phyloP scores from a whole-genome alignment of 148 eudicot species.

The Cornus kousa region DNA sequence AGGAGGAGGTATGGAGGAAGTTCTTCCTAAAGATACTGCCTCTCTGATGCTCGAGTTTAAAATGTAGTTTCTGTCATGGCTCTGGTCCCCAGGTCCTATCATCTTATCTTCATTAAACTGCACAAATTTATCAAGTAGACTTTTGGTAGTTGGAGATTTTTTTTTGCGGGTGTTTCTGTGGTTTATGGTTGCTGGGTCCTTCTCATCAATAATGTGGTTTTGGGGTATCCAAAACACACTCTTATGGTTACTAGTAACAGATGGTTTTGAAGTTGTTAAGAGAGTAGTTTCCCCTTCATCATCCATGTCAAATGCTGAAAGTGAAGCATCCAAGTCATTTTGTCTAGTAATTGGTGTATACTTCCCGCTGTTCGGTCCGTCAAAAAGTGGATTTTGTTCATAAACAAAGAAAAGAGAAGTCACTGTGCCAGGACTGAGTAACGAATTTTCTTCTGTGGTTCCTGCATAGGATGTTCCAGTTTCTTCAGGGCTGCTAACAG shows the following conservation, averaged over 20 bases:
- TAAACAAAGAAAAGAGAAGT: constrained; percentile 56
- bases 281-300: constrained; percentile 31
- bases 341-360: constrained; percentile 19
- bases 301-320: constrained; percentile 14
- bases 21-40: constrained; percentile 59
- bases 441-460: constrained; percentile 49
- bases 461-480: constrained; percentile 58
- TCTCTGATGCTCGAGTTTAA: constrained; percentile 48
- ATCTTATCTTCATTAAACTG: constrained; percentile 25
- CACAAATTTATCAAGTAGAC: constrained; percentile 24
- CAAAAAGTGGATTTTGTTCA: constrained; percentile 84
- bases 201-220: constrained; percentile 29
- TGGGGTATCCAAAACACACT: constrained; percentile 37
- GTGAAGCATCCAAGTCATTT: constrained; percentile 18
- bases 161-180: constrained; percentile 18
- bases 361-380: constrained; percentile 45
- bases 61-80: constrained; percentile 19
- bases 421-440: constrained; percentile 46
- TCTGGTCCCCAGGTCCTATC: constrained; percentile 15
- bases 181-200: constrained; percentile 19
- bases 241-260: constrained; percentile 19
- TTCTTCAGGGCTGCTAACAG: constrained; percentile 81
- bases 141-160: constrained; percentile 19
- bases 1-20: constrained; percentile 80
- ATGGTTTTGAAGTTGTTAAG: constrained; percentile 22